These are phyloP conservation scores for Ceratobasidium theobromae DNA, from an alignment of 1,284 basidiomycete species.

Conservation along the genomic window DNA sequence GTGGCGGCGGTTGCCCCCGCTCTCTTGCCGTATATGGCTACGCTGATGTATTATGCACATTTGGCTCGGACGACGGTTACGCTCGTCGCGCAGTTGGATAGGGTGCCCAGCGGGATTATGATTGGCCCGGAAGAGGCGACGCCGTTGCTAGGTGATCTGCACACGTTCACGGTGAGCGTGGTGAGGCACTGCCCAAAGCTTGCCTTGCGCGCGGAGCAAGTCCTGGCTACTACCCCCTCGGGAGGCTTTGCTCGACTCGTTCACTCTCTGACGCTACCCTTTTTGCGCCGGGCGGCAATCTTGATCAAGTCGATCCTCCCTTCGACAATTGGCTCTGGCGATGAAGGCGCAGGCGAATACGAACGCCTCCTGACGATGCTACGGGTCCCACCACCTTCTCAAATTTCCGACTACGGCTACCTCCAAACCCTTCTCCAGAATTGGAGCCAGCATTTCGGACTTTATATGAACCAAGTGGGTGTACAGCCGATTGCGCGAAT, in stretches of 20 bases:
- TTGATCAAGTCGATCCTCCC: slow-evolving; percentile 78
- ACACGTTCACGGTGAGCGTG: slow-evolving; percentile 83
- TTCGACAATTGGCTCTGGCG: slow-evolving; percentile 54
- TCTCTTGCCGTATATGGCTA: slow-evolving; percentile 79
- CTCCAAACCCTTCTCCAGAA: slow-evolving; percentile 79
- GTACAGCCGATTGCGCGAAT: slow-evolving; percentile 68
- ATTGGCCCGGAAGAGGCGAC: slow-evolving; percentile 51
- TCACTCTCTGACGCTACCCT: slow-evolving; percentile 89
- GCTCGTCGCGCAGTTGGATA: slow-evolving; percentile 65
- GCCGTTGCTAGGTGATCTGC: slow-evolving; percentile 72
- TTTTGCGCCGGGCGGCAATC: slow-evolving; percentile 88
- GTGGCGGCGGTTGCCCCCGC: slow-evolving; percentile 86
- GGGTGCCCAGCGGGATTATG: slow-evolving; percentile 55
- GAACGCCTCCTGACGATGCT: slow-evolving; percentile 74
- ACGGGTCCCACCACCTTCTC: slow-evolving; percentile 71
- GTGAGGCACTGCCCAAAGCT: slow-evolving; percentile 77
- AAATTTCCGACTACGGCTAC: slow-evolving; percentile 74
- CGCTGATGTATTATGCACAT: slow-evolving; percentile 85
- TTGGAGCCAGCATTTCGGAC: slow-evolving; percentile 80
- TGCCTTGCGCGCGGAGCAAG: slow-evolving; percentile 73
- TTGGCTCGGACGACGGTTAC: slow-evolving; percentile 83
- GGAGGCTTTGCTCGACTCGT: slow-evolving; percentile 82
- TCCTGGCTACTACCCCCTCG: slow-evolving; percentile 75
- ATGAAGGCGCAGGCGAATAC: slow-evolving; percentile 63
- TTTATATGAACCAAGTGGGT: slow-evolving; percentile 69